Evolutionary conservation across 305 asterid genomes (phyloP), one percentile per base, ranked within the genome.

Genomic region (Solanum hybrid): DNA sequence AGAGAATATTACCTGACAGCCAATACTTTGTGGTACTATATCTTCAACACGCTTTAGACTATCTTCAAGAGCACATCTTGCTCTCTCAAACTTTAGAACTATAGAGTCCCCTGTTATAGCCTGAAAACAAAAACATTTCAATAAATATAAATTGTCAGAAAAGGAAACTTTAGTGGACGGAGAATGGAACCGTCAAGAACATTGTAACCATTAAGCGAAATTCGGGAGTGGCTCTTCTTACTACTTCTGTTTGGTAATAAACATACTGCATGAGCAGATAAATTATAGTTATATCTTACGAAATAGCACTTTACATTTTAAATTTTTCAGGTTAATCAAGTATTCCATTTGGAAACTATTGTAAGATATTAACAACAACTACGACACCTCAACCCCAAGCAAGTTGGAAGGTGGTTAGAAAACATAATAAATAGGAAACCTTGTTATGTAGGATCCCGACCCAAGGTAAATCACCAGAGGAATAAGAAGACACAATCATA

Each of bases 21-120:
- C 96, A 88, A 96, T 98, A 90, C 94, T 86, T 92, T 94, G 97
- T 60, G 99, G 96, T 90, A 98, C 99, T 89, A 98, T 96, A 91
- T 96, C 98, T 94, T 96, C 99, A 88, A 96, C 99, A 73, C 97
- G 95, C 91, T 90, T 94, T 90, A 98, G 94, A 91, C 99, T 93
- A 92, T 96, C 98, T 92, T 93, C 97, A 84, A 98, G 95, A 86
- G 99, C 97, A 92, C 94, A 92, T 93, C 98, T 94, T 85, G 99
- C 97, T 92, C 95, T 96, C 94, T 96, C 98, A 93, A 98, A 96
- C 91, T 98, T 98, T 89, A 93, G 91, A 86, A 95, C 98, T 87
- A 97, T 94, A 79, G 99, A 97, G 75, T 96, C 99, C 86, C 99
- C 99, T 0, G 99, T 98, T 82, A 97, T 95, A 66, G 99, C 99